Evolutionary conservation across 2,329 filamentous ascomycete genomes (phyloP).

Genomic region (Pleoardoris graminearum): DNA sequence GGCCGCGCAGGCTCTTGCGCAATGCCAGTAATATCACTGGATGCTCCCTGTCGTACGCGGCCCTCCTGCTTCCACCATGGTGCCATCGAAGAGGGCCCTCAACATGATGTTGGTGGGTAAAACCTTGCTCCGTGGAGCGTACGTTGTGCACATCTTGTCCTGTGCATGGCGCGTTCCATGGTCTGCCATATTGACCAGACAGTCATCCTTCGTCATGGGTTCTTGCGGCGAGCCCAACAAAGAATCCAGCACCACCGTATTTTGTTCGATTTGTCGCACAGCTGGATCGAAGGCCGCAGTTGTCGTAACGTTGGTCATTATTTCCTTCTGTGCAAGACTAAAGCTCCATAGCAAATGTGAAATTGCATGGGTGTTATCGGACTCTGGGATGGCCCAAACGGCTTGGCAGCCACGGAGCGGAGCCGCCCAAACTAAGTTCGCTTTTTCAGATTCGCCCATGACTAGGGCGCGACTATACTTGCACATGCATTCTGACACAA

Average conservation of each 20-base stretch:
- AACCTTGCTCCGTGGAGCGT: background rate
- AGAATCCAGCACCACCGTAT: background rate
- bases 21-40: conserved; percentile 13
- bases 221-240: background rate
- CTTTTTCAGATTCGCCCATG: conserved; percentile 19
- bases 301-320: background rate
- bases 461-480: conserved; percentile 3
- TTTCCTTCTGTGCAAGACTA: background rate
- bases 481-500: conserved; percentile 27
- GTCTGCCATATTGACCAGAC: background rate
- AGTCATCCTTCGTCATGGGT: no score
- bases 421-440: conserved; percentile 23
- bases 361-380: background rate
- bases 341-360: background rate
- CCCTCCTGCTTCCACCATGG: conserved; percentile 10
- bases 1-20: conserved; percentile 2
- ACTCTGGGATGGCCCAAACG: conserved; percentile 12
- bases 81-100: background rate
- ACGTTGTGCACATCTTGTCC: background rate
- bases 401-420: conserved; percentile 30
- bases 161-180: background rate
- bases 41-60: conserved; percentile 17
- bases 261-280: background rate
- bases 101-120: background rate
- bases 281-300: background rate